Evolutionary conservation across 2,329 filamentous ascomycete species (phyloP), one percentile per base, ranked within the genome.

Genomic region (Fusarium annulatum): DNA sequence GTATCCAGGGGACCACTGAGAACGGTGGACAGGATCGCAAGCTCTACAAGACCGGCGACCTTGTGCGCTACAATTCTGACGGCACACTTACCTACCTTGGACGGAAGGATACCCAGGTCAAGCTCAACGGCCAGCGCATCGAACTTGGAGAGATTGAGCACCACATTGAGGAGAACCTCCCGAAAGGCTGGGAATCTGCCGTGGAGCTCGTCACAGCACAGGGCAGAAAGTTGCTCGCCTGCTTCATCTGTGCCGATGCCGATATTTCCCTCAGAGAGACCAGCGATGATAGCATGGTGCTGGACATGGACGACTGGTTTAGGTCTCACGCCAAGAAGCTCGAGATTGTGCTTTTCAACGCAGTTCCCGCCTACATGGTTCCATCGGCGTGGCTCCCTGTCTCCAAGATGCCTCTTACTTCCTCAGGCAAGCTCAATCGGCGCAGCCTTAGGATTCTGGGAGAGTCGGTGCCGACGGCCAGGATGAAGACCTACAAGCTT

Each of bases 91-190:
- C 81, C 0, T 87, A 84, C 49, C 69, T 88, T 28, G 88, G 88
- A 26, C 81, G 89, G 6, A 88, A 88, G 64, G 89, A 91, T 69
- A 84, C 84, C 0, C 89, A 91, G 74, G 84, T 91, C 41, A 91
- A 91, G 78, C 79, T 91, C 9, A 84, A 86, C 19, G 91, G 91
- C 10, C 89, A 86, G 67, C 80, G 88, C 39, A 83, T 90, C 45
- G 91, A 88, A 78, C 82, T 88, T 16, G 78, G 71, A 6, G 81
- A 82, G 36, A 84, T 87, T 21, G 85, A 86, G 64, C 81, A 83
- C 68, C 81, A 86, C 57, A 81, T 86, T 64, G 76, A 80, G 19
- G 41, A 26, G 5, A 57, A 43, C 5, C 60, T 77, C 0, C 39
- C 64, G 3, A 38, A 66, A 8, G 60, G 49, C 23, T 69, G 59